These are phyloP conservation scores for Beauveria pseudobassiana DNA, from an alignment of 2,329 filamentous ascomycete species.

Conservation along the genomic window DNA sequence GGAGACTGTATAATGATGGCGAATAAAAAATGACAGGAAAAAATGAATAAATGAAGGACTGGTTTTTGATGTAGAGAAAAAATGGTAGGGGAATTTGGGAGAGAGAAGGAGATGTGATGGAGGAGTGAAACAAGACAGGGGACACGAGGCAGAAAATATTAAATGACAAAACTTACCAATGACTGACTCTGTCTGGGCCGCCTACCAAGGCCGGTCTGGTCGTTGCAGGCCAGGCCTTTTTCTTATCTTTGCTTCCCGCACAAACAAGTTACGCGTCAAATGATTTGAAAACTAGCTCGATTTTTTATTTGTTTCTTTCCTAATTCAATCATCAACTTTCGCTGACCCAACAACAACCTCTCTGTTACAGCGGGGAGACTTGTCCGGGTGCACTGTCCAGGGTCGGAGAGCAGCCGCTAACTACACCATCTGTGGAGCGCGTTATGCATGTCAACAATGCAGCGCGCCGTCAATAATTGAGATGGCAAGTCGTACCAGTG, in stretches of 20 bases:
- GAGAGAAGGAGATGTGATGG: neutral
- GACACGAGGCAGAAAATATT: neutral
- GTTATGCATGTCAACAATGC: conserved; percentile 12
- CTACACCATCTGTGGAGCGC: neutral
- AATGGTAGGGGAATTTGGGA: neutral
- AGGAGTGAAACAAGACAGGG: conserved; percentile 3
- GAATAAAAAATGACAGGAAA: neutral
- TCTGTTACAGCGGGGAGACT: neutral
- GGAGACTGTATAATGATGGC: neutral
- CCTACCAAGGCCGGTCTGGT: neutral
- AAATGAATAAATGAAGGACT: too few relatives aligned
- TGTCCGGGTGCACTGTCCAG: neutral
- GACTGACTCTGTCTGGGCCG: neutral
- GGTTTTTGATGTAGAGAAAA: neutral
- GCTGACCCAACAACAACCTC: conserved; percentile 8
- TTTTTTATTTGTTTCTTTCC: conserved; percentile 6
- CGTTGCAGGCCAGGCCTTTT: neutral
- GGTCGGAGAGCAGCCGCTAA: neutral
- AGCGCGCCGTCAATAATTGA: neutral
- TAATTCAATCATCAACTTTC: neutral
- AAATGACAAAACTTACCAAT: too few relatives aligned
- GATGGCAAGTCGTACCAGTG: too few relatives aligned
- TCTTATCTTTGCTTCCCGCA: neutral
- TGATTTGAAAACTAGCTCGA: neutral
- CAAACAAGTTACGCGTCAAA: neutral